These are phyloP conservation scores for Echeveria elegans DNA, from an alignment of 164 flowering plant species.

Conservation along the genomic window DNA sequence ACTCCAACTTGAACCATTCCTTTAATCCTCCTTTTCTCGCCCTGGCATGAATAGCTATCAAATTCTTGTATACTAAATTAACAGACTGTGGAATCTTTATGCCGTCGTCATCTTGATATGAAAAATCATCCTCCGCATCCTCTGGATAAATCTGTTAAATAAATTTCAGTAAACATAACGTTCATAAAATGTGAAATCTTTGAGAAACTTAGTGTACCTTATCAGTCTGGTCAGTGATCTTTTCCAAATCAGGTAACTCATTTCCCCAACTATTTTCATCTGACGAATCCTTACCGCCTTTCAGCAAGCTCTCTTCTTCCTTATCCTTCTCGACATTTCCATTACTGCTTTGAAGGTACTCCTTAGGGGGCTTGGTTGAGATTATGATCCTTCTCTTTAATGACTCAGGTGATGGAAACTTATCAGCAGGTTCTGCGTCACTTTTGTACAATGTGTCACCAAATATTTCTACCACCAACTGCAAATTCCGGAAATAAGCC, in stretches of 20 bases:
- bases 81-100: not conserved
- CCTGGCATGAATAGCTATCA: slow-evolving; percentile 10
- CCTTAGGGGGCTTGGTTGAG: slow-evolving; percentile 14
- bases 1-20: not conserved
- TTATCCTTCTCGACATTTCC: not conserved
- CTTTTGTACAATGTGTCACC: slow-evolving; percentile 4
- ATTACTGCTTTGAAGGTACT: slow-evolving; percentile 3
- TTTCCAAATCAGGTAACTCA: not conserved
- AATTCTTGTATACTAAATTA: slow-evolving; percentile 6
- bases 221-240: not conserved
- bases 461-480: slow-evolving; percentile 10
- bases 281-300: not conserved
- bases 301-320: not conserved
- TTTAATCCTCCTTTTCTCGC: not conserved
- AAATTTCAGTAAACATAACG: not conserved
- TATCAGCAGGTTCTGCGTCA: not conserved
- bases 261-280: slow-evolving; percentile 7
- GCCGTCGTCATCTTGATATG: not conserved
- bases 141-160: slow-evolving; percentile 3
- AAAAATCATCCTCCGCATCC: not conserved
- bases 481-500: not conserved
- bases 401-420: slow-evolving; percentile 10
- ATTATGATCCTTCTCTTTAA: slow-evolving; percentile 9
- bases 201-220: not conserved
- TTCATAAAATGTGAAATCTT: not conserved